phyloP scores from a whole-genome alignment of 441 rosid species.

The Pelargonium citronellum region DNA sequence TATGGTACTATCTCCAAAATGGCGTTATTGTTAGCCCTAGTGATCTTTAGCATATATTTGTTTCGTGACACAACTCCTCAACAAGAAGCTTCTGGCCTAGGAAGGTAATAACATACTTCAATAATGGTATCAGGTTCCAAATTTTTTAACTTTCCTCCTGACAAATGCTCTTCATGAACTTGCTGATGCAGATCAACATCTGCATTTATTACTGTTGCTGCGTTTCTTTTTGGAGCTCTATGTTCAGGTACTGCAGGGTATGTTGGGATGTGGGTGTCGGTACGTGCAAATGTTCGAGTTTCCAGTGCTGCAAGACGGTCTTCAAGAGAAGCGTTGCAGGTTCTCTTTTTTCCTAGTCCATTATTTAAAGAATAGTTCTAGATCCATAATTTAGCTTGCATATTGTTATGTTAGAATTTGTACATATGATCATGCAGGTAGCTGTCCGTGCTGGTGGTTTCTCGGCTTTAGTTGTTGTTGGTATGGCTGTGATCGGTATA shows the following conservation, averaged over 20 bases:
- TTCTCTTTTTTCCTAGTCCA: slow-evolving; percentile 23
- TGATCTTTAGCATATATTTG: slow-evolving; percentile 76
- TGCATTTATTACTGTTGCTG: slow-evolving; percentile 85
- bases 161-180: slow-evolving; percentile 24
- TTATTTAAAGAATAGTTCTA: slow-evolving; percentile 17
- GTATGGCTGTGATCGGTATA: slow-evolving; percentile 95
- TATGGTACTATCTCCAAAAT: slow-evolving; percentile 93
- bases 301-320: slow-evolving; percentile 98
- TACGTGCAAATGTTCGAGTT: slow-evolving; percentile 97
- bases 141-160: slow-evolving; percentile 7
- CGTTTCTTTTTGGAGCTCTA: slow-evolving; percentile 91
- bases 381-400: slow-evolving; percentile 18
- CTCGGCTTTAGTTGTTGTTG: slow-evolving; percentile 95
- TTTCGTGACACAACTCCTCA: slow-evolving; percentile 84
- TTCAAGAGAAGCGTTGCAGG: slow-evolving; percentile 54
- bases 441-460: slow-evolving; percentile 98
- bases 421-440: slow-evolving; percentile 51
- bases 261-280: slow-evolving; percentile 99
- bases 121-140: neutral
- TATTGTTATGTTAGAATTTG: too few relatives aligned
- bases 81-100: slow-evolving; percentile 91
- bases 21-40: slow-evolving; percentile 81
- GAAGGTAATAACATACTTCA: slow-evolving; percentile 52
- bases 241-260: slow-evolving; percentile 96
- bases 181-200: slow-evolving; percentile 58